Base-by-base conservation (phyloP, 2,329 filamentous ascomycete species). In the Aspergillus amoenus region DNA sequence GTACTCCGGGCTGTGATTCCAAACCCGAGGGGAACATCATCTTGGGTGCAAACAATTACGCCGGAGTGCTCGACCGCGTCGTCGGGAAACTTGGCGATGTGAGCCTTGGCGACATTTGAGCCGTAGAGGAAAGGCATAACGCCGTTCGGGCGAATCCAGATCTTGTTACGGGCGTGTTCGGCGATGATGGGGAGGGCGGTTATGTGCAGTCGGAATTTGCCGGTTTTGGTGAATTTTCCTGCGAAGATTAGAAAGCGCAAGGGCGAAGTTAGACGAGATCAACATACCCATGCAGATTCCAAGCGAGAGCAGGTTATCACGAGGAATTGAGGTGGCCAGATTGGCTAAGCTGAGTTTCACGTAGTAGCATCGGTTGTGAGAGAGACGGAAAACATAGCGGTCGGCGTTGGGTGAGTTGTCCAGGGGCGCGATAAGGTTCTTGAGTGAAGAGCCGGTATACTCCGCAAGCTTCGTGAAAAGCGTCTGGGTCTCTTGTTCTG, bases 91-190 rank as follows among this genome's bases (percentile, higher is more conserved):
- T 92, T 80, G 18, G 91, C 91, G 17, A 94, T 84, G 73, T 92
- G 89, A 32, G 88, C 89, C 74, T 91, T 91, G 65, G 95, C 85
- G 52, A 96, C 82, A 75, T 97, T 93, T 56, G 91, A 90, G 52
- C 94, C 94, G 76, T 97, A 99, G 46, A 99, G 79, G 74, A 96
- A 97, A 1, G 94, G 93, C 92, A 97, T 96, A 70, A 95, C 93
- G 65, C 94, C 94, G 77, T 97, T 97, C 58, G 88, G 84, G 78
- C 95, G 95, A 65, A 99, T 88, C 92, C 93, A 97, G 66, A 97
- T 87, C 85, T 97, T 97, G 79, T 96, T 96, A 58, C 94, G 83
- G 44, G 93, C 93, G 74, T 97, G 91, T 64, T 91, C 88, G 56
- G 93, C 90, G 64, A 99, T 88, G 62, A 97, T 85, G 62, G 92